These are phyloP conservation scores for Penicillium cataractarum DNA, from an alignment of 495 filamentous ascomycete genomes.

Conservation along the genomic window DNA sequence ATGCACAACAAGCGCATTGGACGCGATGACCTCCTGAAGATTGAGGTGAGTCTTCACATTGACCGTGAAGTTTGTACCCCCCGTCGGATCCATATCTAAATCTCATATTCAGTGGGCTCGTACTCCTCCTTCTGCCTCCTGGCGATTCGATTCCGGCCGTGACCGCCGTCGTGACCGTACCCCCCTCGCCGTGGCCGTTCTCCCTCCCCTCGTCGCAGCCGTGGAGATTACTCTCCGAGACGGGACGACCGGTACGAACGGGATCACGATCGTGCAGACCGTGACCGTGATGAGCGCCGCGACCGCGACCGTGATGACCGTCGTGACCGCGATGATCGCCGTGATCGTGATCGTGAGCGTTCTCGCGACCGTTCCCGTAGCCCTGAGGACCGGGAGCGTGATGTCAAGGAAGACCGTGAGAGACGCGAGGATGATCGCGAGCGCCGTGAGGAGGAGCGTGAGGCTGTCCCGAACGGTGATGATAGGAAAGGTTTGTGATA, in stretches of 20 bases:
- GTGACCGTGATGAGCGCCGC: constrained; percentile 64
- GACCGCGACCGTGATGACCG: constrained; percentile 76
- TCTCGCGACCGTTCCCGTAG: constrained; percentile 58
- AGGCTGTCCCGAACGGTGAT: constrained; percentile 56
- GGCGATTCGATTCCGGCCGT: constrained; percentile 93
- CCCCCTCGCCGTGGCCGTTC: constrained; percentile 79
- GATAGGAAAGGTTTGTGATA: constrained; percentile 81
- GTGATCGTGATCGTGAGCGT: constrained; percentile 66
- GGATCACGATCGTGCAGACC: constrained; percentile 65
- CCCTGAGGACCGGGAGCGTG: constrained; percentile 68
- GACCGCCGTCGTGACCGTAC: constrained; percentile 74
- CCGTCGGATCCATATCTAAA: not conserved
- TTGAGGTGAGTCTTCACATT: constrained; percentile 70
- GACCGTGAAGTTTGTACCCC: not conserved
- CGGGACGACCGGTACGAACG: constrained; percentile 89
- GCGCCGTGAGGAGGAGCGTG: constrained; percentile 53
- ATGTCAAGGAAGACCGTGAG: constrained; percentile 68
- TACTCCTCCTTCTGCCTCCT: constrained; percentile 96
- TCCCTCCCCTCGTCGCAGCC: constrained; percentile 74
- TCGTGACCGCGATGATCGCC: constrained; percentile 68
- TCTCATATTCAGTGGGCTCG: constrained; percentile 80
- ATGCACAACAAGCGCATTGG: constrained; percentile 99
- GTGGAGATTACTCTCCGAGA: constrained; percentile 84
- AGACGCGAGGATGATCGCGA: constrained; percentile 70
- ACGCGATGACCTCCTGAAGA: constrained; percentile 94